A percentile compares a stretch with the other conserved stretches of the same genome.
Evolutionary conservation across 345 rosid species (phyloP).

Genomic region (Eucalyptus brandiana): DNA sequence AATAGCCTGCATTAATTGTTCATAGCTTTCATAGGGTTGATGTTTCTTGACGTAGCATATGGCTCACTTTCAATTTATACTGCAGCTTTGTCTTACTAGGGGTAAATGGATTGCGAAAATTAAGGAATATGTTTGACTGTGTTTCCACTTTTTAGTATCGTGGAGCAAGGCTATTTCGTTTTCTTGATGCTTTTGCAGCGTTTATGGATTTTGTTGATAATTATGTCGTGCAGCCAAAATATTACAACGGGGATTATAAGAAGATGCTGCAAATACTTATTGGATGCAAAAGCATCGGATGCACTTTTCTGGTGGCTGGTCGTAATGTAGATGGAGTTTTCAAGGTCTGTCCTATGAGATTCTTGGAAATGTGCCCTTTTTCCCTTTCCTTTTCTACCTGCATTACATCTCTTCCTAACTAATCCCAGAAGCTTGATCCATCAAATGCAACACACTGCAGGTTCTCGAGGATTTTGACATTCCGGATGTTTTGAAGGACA

Average conservation of each 20-base stretch:
- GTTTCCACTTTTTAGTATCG: neutral
- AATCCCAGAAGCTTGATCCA: neutral
- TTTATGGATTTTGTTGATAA: neutral
- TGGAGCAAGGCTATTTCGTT: neutral
- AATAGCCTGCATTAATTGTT: neutral
- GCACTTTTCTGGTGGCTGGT: constrained; percentile 82
- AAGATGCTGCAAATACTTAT: constrained; percentile 66
- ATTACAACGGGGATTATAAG: constrained; percentile 49
- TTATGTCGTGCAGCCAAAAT: constrained; percentile 43
- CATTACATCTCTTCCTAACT: neutral
- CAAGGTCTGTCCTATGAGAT: constrained; percentile 26
- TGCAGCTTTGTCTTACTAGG: neutral
- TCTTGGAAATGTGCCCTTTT: neutral
- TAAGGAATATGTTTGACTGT: neutral
- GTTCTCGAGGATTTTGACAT: constrained; percentile 73
- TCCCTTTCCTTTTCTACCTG: neutral
- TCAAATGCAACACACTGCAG: constrained; percentile 17
- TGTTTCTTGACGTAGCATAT: neutral
- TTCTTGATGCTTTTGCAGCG: neutral
- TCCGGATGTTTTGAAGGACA: constrained; percentile 49
- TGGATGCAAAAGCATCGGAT: constrained; percentile 66
- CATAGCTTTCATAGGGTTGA: neutral
- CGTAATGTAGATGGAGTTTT: constrained; percentile 73
- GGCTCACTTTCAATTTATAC: neutral
- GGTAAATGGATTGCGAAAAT: neutral